phyloP scores from a whole-genome alignment of 495 filamentous ascomycete genomes.

The Pyrenula aspistea region DNA sequence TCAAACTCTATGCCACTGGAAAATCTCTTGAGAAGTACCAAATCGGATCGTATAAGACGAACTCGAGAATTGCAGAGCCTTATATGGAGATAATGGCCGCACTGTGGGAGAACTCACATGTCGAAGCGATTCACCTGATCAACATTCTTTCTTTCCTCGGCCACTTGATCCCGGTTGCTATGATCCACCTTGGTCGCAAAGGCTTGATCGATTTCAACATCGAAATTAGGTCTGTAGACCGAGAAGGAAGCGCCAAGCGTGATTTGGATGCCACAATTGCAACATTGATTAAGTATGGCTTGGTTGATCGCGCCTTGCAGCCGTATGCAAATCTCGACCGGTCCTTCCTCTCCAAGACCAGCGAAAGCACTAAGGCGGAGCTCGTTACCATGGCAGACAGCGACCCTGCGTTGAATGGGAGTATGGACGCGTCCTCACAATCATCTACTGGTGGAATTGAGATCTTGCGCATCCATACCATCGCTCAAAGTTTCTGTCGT shows the following conservation, averaged over 20 bases:
- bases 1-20: slow-evolving; percentile 56
- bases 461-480: slow-evolving; percentile 62
- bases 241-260: slow-evolving; percentile 31
- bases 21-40: slow-evolving; percentile 59
- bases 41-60: slow-evolving; percentile 52
- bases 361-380: slow-evolving; percentile 8
- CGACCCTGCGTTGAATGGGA: slow-evolving; percentile 35
- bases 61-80: slow-evolving; percentile 55
- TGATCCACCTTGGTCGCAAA: slow-evolving; percentile 52
- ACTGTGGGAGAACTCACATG: slow-evolving; percentile 43
- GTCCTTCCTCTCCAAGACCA: slow-evolving; percentile 29
- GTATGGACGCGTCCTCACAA: slow-evolving; percentile 28
- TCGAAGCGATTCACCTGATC: slow-evolving; percentile 58
- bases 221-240: slow-evolving; percentile 28
- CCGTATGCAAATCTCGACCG: slow-evolving; percentile 18
- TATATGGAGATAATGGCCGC: slow-evolving; percentile 63
- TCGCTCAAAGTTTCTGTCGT: slow-evolving; percentile 70
- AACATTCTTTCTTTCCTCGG: slow-evolving; percentile 64
- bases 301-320: slow-evolving; percentile 46
- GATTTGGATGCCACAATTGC: slow-evolving; percentile 59
- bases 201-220: slow-evolving; percentile 42
- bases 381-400: slow-evolving; percentile 11
- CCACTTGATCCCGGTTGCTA: slow-evolving; percentile 63
- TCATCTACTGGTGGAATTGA: slow-evolving; percentile 46
- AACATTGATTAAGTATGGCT: slow-evolving; percentile 55